These are phyloP conservation scores for Lentinula boryana DNA, from an alignment of 768 basidiomycete species.

Conservation along the genomic window DNA sequence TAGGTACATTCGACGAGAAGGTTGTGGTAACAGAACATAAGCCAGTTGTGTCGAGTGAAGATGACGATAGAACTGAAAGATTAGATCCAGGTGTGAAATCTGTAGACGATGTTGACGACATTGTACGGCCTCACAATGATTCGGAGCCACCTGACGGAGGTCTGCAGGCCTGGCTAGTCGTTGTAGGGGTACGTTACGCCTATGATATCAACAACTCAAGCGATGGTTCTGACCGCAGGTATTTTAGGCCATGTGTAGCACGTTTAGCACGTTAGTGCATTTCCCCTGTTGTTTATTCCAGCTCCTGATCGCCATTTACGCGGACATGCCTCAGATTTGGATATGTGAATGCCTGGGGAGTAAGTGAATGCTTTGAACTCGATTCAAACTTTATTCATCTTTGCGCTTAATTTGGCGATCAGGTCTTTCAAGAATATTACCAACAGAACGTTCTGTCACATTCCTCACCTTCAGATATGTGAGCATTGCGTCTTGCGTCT, in stretches of 20 bases:
- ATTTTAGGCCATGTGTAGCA: constrained; percentile 37
- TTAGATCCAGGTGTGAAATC: background rate
- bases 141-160: constrained; percentile 32
- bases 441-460: constrained; percentile 42
- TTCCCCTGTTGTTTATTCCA: background rate
- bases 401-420: background rate
- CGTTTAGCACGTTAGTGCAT: constrained; percentile 37
- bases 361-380: constrained; percentile 25
- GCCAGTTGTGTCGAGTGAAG: background rate
- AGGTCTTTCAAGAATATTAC: constrained; percentile 76
- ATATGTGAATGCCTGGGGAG: constrained; percentile 72
- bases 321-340: constrained; percentile 39
- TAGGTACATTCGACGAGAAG: background rate
- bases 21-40: background rate
- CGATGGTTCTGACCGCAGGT: background rate
- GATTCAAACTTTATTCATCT: background rate
- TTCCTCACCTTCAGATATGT: constrained; percentile 62
- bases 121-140: background rate
- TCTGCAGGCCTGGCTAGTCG: constrained; percentile 32
- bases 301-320: background rate
- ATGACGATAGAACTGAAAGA: background rate
- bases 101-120: background rate
- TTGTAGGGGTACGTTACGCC: constrained; percentile 23
- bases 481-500: constrained; percentile 12
- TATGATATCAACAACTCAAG: background rate